Evolutionary conservation across 2,329 filamentous ascomycete species (phyloP).

Genomic region (Hirsutella minnesotensis): DNA sequence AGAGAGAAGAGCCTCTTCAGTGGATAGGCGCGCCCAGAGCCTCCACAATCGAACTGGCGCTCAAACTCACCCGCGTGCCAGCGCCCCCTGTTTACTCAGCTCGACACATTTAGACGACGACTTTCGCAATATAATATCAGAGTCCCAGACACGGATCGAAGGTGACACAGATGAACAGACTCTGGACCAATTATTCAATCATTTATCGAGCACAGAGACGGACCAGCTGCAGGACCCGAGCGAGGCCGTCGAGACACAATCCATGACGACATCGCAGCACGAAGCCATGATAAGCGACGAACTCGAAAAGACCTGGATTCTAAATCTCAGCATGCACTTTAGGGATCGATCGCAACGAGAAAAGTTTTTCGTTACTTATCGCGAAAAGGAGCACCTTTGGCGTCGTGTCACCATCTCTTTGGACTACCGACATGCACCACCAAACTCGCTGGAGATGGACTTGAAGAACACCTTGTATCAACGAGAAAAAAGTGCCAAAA

Average conservation of each 20-base stretch:
- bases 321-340: conserved; percentile 98
- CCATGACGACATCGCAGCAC: conserved; percentile 41
- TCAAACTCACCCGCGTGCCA: conserved; percentile 27
- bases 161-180: conserved; percentile 11
- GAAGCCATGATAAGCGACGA: conserved; percentile 63
- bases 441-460: conserved; percentile 76
- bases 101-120: conserved; percentile 10
- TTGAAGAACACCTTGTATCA: conserved; percentile 69
- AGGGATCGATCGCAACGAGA: conserved; percentile 84
- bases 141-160: conserved; percentile 6
- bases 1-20: conserved; percentile 62
- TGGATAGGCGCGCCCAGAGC: conserved; percentile 36
- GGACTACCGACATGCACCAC: conserved; percentile 74
- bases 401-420: conserved; percentile 84
- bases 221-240: conserved; percentile 3
- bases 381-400: conserved; percentile 68
- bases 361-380: conserved; percentile 96
- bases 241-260: conserved; percentile 29
- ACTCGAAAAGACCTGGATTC: conserved; percentile 80
- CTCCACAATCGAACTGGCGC: conserved; percentile 17
- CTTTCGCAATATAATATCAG: conserved; percentile 11
- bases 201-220: neutral
- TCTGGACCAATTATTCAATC: neutral
- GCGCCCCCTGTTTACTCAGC: conserved; percentile 33
- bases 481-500: conserved; percentile 81